Percentiles rank a stretch among this genome's conserved stretches.
phyloP scores from a whole-genome alignment of 2,329 filamentous ascomycete species.

The Ascochyta rabiei region DNA sequence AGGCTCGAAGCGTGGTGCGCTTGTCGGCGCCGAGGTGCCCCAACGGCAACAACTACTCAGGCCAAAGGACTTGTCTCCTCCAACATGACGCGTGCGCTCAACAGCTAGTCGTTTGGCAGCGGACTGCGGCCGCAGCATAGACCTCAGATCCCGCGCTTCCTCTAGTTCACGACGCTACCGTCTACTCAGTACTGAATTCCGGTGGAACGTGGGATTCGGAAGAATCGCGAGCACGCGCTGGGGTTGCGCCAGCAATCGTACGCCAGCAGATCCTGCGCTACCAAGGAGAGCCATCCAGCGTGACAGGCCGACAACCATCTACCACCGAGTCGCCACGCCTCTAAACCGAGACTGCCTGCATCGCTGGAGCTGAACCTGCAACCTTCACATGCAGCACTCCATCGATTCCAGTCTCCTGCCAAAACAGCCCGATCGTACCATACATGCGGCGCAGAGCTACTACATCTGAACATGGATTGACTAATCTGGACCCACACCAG shows the following conservation, averaged over 20 bases:
- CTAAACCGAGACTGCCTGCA: constrained; percentile 2
- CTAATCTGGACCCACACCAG: constrained; percentile 11
- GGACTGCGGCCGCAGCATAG: constrained; percentile 8
- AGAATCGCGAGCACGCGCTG: constrained; percentile 19
- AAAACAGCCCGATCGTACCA: constrained; percentile 3
- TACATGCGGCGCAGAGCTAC: constrained; percentile 1
- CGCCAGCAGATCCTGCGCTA: constrained; percentile 15
- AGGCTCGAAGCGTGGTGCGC: constrained; percentile 3
- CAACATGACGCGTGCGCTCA: constrained; percentile 14
- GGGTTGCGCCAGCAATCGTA: constrained; percentile 18
- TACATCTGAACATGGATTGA: constrained; percentile 11
- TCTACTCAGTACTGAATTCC: not conserved
- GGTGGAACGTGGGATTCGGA: constrained; percentile 26
- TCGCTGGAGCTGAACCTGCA: constrained; percentile 1
- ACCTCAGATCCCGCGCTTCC: constrained; percentile 6
- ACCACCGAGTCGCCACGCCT: not conserved
- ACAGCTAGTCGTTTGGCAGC: constrained; percentile 5
- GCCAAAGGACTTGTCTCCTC: constrained; percentile 1
- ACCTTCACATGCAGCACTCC: constrained; percentile 5
- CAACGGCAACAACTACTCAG: constrained; percentile 10
- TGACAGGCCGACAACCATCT: constrained; percentile 7
- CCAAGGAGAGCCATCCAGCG: constrained; percentile 9
- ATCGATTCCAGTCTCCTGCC: not conserved
- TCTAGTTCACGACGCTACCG: constrained; percentile 6
- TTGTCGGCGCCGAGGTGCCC: constrained; percentile 18